Base-by-base conservation (phyloP, 2,329 filamentous ascomycete species). In the Hypoxylon sp. region DNA sequence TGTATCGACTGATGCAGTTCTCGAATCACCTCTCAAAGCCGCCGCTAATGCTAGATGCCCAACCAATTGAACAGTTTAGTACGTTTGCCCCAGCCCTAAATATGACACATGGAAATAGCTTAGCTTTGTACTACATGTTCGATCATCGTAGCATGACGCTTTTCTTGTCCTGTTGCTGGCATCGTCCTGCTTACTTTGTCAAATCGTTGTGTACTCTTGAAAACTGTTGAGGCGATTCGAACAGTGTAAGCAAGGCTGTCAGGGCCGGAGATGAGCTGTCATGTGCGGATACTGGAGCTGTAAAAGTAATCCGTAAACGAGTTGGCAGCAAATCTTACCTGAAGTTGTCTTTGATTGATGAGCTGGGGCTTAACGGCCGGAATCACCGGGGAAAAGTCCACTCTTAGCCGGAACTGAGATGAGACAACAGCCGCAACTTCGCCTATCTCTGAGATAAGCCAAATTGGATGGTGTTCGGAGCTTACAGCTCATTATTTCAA, bases 71-170 rank as follows among this genome's bases (percentile, higher is more conserved):
- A 33, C 6, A n/a, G 15, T n/a, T n/a, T 33, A n/a, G 11, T 33
- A 24, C 6, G 20, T 21, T n/a, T 23, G 18, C 40, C 20, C 31
- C 33, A 18, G 31, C 40, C 38, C 33, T 18, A 13, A 33, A 24
- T 18, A 17, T 48, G 3, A 18, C 13, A 18, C 13, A 24, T 15
- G 26, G 37, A 20, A n/a, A 56, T 9, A 35, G 3, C 18, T 38
- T 48, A 48, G 26, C 51, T 51, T 15, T 9, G 41, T 13, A 8
- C 20, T 50, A 21, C n/a, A n/a, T n/a, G n/a, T n/a, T n/a, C n/a
- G n/a, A 50, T 47, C 15, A 20, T 13, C 21, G 35, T 57, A 48
- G 43, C 48, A 48, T 52, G 48, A 52, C 11, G 13, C 11, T 31
- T 37, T 48, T 23, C 27, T 46, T 17, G 26, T 21, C 41, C 20